Percentiles rank a stretch among this genome's conserved stretches.
Conservation (phyloP, 1,139 yeast genomes). For the Neolecta irregularis region DNA sequence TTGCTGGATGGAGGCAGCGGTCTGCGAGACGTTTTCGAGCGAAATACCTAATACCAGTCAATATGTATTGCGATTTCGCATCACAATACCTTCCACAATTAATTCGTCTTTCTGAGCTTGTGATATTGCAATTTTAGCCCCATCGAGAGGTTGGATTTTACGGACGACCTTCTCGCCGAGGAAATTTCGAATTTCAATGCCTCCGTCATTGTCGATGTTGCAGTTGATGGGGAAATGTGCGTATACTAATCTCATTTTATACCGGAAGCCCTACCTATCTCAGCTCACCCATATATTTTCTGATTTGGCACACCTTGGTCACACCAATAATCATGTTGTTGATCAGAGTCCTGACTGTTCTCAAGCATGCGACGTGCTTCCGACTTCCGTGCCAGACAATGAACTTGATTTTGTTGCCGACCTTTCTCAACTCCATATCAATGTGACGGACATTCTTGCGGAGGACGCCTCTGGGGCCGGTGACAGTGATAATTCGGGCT, state of each 20-base stretch:
- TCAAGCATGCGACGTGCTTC: conserved; percentile 98
- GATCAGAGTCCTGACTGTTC: conserved; percentile 93
- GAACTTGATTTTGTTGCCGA: conserved; percentile 63
- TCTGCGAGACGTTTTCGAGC: conserved; percentile 92
- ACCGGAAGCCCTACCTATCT: conserved; percentile 48
- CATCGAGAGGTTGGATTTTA: conserved; percentile 68
- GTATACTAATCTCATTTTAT: conserved; percentile 99
- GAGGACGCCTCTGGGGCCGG: conserved; percentile 97
- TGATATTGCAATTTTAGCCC: conserved; percentile 78
- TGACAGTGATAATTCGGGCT: conserved; percentile 78
- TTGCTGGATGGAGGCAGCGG: conserved; percentile 97
- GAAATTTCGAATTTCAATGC: conserved; percentile 96
- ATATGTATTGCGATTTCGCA: too few relatives aligned
- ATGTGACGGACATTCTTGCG: conserved; percentile 86
- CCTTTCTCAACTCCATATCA: conserved; percentile 79
- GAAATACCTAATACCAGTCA: too few relatives aligned
- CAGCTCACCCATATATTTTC: not conserved
- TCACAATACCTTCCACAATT: conserved; percentile 71
- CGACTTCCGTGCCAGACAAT: conserved; percentile 98
- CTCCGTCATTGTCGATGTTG: conserved; percentile 66
- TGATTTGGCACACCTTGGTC: conserved; percentile 40
- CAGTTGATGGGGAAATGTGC: conserved; percentile 99
- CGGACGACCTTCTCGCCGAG: conserved; percentile 97
- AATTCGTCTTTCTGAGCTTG: conserved; percentile 87
- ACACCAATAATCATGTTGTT: conserved; percentile 96